phyloP scores from a whole-genome alignment of 495 filamentous ascomycete genomes.

The Neurospora cerealis region DNA sequence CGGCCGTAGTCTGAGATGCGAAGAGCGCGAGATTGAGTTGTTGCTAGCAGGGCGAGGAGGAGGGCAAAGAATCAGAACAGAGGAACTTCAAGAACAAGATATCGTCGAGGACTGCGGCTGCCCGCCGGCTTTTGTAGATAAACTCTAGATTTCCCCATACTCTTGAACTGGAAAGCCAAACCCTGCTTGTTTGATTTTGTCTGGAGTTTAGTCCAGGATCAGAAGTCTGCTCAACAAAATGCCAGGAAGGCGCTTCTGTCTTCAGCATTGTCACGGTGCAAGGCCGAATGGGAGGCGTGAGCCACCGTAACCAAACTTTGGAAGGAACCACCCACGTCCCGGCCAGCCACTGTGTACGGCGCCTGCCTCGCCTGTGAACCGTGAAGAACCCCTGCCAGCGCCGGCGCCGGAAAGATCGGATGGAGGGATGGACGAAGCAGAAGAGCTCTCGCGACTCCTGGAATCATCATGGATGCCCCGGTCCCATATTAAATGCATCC shows the following conservation, averaged over 20 bases:
- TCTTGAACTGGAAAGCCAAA: background rate
- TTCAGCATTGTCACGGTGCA: background rate
- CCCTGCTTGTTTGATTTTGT: background rate
- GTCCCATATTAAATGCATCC: background rate
- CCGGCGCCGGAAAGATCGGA: background rate
- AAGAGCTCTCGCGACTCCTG: background rate
- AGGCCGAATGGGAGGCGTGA: background rate
- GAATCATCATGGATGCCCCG: background rate
- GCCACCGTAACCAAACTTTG: background rate
- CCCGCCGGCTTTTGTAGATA: background rate
- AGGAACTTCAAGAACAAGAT: background rate
- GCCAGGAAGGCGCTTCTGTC: background rate
- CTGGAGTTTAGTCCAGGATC: background rate
- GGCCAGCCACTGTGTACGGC: background rate
- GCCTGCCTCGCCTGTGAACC: background rate
- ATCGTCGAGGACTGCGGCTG: background rate
- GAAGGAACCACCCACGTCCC: background rate
- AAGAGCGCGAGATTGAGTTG: background rate
- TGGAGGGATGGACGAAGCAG: background rate
- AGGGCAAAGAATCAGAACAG: background rate
- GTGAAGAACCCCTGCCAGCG: background rate
- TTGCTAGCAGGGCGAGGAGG: background rate
- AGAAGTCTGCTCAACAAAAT: background rate
- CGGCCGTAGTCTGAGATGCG: background rate
- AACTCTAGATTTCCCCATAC: background rate